Evolutionary conservation across 2,329 filamentous ascomycete genomes (phyloP).

Genomic region (Biscogniauxia marginata): DNA sequence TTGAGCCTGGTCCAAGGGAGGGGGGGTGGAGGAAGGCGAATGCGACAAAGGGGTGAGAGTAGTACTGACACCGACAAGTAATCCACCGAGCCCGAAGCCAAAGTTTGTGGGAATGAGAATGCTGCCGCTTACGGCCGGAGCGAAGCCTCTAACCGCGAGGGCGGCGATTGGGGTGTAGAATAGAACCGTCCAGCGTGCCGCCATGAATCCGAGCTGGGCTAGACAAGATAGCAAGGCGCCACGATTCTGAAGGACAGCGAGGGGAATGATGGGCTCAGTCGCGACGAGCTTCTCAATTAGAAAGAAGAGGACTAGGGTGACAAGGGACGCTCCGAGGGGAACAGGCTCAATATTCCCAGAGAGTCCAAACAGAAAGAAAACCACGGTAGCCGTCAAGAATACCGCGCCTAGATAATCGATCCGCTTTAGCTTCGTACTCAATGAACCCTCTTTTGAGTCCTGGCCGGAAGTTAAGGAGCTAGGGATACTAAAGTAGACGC

Average conservation of each 20-base stretch:
- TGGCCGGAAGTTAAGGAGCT: conserved; percentile 30
- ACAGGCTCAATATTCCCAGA: conserved; percentile 59
- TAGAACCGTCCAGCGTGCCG: conserved; percentile 74
- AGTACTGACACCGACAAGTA: conserved; percentile 60
- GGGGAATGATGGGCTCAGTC: conserved; percentile 71
- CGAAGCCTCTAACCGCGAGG: conserved; percentile 69
- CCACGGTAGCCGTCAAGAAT: conserved; percentile 62
- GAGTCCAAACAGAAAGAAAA: conserved; percentile 71
- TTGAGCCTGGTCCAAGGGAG: not conserved
- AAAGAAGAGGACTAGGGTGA: conserved; percentile 52
- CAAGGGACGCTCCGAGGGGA: conserved; percentile 59
- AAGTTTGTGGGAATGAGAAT: conserved; percentile 79
- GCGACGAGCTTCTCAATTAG: conserved; percentile 63
- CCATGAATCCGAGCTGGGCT: conserved; percentile 75
- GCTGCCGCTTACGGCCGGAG: conserved; percentile 68
- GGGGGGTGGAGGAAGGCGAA: not conserved
- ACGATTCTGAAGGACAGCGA: conserved; percentile 66
- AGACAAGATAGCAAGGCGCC: conserved; percentile 72
- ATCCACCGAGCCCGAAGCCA: conserved; percentile 72
- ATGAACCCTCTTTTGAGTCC: conserved; percentile 39
- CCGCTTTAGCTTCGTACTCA: conserved; percentile 54
- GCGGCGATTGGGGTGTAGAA: conserved; percentile 82
- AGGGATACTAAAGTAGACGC: conserved; percentile 67
- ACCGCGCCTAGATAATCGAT: conserved; percentile 76
- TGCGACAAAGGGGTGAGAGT: not conserved